Conservation (phyloP, 225 moss, liverwort and hornwort genomes). For the Bryoerythrophyllum caledonicum region DNA sequence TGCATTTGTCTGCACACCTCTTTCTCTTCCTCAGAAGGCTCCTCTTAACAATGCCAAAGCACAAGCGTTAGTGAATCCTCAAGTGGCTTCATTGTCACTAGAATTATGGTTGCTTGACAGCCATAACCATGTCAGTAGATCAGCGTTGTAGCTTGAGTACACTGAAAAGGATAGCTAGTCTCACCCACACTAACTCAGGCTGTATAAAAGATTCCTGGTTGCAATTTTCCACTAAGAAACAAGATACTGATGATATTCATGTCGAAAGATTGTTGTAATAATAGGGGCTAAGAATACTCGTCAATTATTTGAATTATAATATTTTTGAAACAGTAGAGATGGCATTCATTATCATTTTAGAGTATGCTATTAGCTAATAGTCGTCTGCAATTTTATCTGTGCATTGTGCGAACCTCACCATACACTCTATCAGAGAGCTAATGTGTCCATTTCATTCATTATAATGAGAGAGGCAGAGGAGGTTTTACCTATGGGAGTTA, state of each 20-base stretch:
- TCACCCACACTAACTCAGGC: too few relatives aligned
- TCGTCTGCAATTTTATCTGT: slow-evolving; percentile 42
- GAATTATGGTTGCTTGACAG: slow-evolving; percentile 27
- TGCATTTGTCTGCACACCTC: slow-evolving; percentile 76
- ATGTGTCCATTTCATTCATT: slow-evolving; percentile 20
- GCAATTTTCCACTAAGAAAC: too few relatives aligned
- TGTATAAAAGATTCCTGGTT: too few relatives aligned
- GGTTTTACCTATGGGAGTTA: slow-evolving; percentile 64
- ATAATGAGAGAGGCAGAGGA: background rate
- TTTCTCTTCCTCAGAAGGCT: slow-evolving; percentile 67
- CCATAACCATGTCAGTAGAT: slow-evolving; percentile 23
- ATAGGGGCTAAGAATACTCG: too few relatives aligned
- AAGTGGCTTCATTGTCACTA: slow-evolving; percentile 12
- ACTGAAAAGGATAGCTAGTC: too few relatives aligned
- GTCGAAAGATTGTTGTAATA: too few relatives aligned
- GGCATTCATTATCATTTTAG: too few relatives aligned
- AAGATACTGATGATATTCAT: too few relatives aligned
- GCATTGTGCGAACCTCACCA: slow-evolving; percentile 34
- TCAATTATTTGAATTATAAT: too few relatives aligned
- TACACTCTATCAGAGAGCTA: slow-evolving; percentile 47
- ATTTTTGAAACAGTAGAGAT: too few relatives aligned
- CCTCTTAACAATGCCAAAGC: slow-evolving; percentile 45
- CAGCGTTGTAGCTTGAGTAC: too few relatives aligned
- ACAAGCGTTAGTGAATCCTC: slow-evolving; percentile 2
- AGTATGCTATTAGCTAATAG: slow-evolving; percentile 27